These are phyloP conservation scores for Nakaseomyces bracarensis DNA, from an alignment of 1,139 yeast species.

Conservation along the genomic window DNA sequence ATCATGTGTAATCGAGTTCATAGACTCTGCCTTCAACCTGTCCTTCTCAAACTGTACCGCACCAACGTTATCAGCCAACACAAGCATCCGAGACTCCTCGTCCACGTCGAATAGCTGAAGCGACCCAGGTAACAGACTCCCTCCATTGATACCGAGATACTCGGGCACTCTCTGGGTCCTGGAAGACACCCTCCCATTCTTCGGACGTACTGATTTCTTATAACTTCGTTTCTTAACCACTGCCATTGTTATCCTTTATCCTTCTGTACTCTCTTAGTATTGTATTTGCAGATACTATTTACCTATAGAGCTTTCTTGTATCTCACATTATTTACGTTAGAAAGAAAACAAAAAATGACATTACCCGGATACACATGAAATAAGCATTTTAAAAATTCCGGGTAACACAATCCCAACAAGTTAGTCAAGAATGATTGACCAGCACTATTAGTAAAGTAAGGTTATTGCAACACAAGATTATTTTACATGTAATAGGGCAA, in stretches of 20 bases:
- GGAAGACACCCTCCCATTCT: background rate
- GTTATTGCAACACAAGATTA: too few relatives aligned
- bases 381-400: too few relatives aligned
- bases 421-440: too few relatives aligned
- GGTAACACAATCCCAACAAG: too few relatives aligned
- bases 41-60: constrained; percentile 14
- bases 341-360: too few relatives aligned
- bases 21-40: constrained; percentile 25
- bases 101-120: constrained; percentile 5
- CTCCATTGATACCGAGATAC: background rate
- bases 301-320: too few relatives aligned
- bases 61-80: background rate
- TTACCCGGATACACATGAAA: too few relatives aligned
- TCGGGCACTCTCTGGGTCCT: background rate
- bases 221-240: constrained; percentile 13
- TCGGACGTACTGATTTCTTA: constrained; percentile 10
- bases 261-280: background rate
- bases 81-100: constrained; percentile 4
- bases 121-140: constrained; percentile 3
- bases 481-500: too few relatives aligned
- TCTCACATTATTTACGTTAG: too few relatives aligned
- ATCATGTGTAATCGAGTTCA: constrained; percentile 24
- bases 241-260: constrained; percentile 9
- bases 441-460: too few relatives aligned
- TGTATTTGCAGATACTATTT: too few relatives aligned